These are phyloP conservation scores for Septoria petroselini DNA, from an alignment of 2,329 filamentous ascomycete genomes.

Conservation along the genomic window DNA sequence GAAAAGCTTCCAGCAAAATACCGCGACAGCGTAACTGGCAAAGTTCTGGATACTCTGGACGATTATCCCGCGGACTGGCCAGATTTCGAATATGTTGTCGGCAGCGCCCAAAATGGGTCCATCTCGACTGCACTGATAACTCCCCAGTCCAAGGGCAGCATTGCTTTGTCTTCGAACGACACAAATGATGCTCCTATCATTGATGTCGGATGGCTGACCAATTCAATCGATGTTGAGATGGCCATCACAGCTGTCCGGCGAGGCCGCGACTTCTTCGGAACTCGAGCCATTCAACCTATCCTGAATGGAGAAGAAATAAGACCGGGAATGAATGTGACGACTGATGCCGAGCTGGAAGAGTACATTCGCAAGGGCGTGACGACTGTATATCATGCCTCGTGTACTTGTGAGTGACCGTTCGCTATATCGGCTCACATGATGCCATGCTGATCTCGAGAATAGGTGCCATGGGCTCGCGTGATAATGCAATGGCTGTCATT, in stretches of 20 bases:
- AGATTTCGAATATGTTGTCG: conserved; percentile 23
- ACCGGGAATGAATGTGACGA: conserved; percentile 16
- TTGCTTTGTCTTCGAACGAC: conserved; percentile 12
- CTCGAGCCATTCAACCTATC: conserved; percentile 29
- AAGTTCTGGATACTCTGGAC: not conserved
- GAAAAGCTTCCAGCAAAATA: conserved; percentile 9
- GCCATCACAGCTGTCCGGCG: conserved; percentile 38
- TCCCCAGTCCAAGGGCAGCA: conserved; percentile 24
- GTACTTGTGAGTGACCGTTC: conserved; percentile 14
- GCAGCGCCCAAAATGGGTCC: not conserved
- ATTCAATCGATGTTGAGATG: conserved; percentile 35
- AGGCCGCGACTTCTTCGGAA: conserved; percentile 31
- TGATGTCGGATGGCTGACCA: conserved; percentile 38
- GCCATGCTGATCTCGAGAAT: not conserved
- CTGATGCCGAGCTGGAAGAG: conserved; percentile 18
- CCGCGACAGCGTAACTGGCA: conserved; percentile 1
- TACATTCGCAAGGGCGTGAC: conserved; percentile 8
- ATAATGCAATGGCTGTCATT: conserved; percentile 21
- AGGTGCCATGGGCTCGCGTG: conserved; percentile 21
- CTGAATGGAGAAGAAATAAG: conserved; percentile 18
- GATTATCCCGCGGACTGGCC: conserved; percentile 16
- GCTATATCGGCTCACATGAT: not conserved
- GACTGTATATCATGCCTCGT: conserved; percentile 16
- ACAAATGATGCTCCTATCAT: conserved; percentile 12
- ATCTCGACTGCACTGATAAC: conserved; percentile 29